Base-by-base conservation (phyloP, 371 early-diverging fungal species). In the Rhizopus microsporus region DNA sequence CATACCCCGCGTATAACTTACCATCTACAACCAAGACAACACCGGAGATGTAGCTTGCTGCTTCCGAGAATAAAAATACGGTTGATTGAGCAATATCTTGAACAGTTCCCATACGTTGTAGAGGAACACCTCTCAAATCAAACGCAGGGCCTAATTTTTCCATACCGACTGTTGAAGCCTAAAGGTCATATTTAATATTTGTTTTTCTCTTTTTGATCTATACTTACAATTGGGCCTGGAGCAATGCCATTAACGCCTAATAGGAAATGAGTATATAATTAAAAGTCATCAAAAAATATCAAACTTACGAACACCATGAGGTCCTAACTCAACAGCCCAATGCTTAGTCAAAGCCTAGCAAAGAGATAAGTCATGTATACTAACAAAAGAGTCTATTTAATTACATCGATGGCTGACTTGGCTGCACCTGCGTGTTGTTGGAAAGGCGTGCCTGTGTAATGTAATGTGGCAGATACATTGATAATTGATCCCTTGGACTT, bases 21-120 rank as follows among this genome's bases (percentile, higher is more conserved):
- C 91, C 92, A 63, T 92, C 92, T 16, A 92, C 90, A 17, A 90
- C 84, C 52, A 90, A 52, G 7, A 83, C 81, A 17, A 63, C 61
- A 43, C 84, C 87, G 6, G 84, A 82, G 43, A 88, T 83, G 49
- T 65, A 87, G 12, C 68, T 65, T 29, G 82, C 90, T 29, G 78
- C 87, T 33, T 83, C 84, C 2, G 88, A 87, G 44, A 81, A 81
- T 46, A 92, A 69, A 65, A 85, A 92, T 30, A 92, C 66, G 5
- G 90, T 84, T 1, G 89, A 77, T 32, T 87, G 82, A 57, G 84
- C 91, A 62, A 90, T 88, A 64, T 91, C 91, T 31, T 69, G 63
- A 30, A 88, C 78, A 31, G 67, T 68, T 39, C 90, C 90, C 65
- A 78, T 56, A 35, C 82, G 70, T 53, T 65, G 68, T 7, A 73